Conservation (phyloP, 1,284 basidiomycete genomes). For the Spongiforma sp. region DNA sequence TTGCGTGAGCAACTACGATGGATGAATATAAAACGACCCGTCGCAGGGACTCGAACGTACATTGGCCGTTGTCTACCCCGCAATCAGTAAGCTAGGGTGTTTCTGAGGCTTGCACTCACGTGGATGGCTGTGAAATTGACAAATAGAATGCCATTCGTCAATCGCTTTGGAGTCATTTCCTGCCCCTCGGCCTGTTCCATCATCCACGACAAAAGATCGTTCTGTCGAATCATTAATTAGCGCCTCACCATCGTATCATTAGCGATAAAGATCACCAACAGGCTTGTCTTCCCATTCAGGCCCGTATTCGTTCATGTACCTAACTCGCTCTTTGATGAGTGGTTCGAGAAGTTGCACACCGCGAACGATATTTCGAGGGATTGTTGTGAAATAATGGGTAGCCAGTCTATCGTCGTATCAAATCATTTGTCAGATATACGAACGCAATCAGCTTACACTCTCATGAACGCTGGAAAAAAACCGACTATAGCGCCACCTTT, state of each 20-base stretch:
- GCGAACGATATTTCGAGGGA: background rate
- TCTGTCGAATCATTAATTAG: slow-evolving; percentile 40
- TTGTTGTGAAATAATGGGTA: background rate
- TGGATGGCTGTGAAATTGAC: slow-evolving; percentile 40
- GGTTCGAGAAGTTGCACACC: slow-evolving; percentile 37
- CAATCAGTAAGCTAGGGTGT: background rate
- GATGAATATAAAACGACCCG: background rate
- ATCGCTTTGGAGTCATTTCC: slow-evolving; percentile 31
- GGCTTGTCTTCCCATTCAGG: slow-evolving; percentile 42
- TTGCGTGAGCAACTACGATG: slow-evolving; percentile 37
- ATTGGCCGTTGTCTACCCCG: slow-evolving; percentile 15
- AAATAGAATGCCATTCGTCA: slow-evolving; percentile 39
- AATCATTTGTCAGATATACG: fast-evolving
- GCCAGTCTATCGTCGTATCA: slow-evolving; percentile 2
- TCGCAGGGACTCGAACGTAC: slow-evolving; percentile 15
- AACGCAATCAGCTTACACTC: slow-evolving; percentile 38
- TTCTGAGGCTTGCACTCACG: slow-evolving; percentile 25
- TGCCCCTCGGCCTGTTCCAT: slow-evolving; percentile 40
- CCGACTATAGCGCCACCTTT: slow-evolving; percentile 33
- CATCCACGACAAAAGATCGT: slow-evolving; percentile 44
- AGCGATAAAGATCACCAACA: slow-evolving; percentile 28
- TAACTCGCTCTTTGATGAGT: slow-evolving; percentile 42
- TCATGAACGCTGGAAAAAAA: slow-evolving; percentile 44
- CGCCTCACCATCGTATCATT: background rate
- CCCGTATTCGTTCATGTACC: slow-evolving; percentile 38